phyloP scores from a whole-genome alignment of 2,329 filamentous ascomycete genomes.

The Calonectria hawksworthii region DNA sequence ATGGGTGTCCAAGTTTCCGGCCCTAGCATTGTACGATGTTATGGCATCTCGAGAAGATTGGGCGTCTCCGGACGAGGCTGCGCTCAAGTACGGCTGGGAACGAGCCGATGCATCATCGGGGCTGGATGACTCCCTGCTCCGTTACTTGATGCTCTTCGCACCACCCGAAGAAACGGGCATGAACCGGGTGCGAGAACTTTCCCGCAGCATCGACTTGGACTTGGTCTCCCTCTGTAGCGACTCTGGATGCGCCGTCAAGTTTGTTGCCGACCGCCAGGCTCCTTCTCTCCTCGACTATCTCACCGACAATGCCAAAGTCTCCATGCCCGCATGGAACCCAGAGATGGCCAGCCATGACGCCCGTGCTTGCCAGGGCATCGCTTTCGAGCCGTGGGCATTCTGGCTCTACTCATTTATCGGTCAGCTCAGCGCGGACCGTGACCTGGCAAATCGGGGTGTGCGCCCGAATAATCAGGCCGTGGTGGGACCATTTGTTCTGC shows the following conservation, averaged over 20 bases:
- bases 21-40: slow-evolving; percentile 61
- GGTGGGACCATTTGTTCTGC: slow-evolving; percentile 54
- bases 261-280: slow-evolving; percentile 47
- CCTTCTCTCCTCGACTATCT: slow-evolving; percentile 53
- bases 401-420: slow-evolving; percentile 58
- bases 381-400: slow-evolving; percentile 58
- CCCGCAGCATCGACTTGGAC: slow-evolving; percentile 52
- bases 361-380: slow-evolving; percentile 50
- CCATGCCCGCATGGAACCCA: slow-evolving; percentile 47
- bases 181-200: slow-evolving; percentile 44
- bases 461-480: slow-evolving; percentile 46
- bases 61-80: slow-evolving; percentile 43
- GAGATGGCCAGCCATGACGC: slow-evolving; percentile 47
- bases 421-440: slow-evolving; percentile 52
- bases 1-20: slow-evolving; percentile 59
- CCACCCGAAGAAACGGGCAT: slow-evolving; percentile 44
- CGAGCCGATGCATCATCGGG: slow-evolving; percentile 41
- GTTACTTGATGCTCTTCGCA: slow-evolving; percentile 53
- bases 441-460: slow-evolving; percentile 45
- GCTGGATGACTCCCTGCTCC: slow-evolving; percentile 50
- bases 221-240: slow-evolving; percentile 52
- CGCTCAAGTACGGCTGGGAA: slow-evolving; percentile 52
- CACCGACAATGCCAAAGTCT: slow-evolving; percentile 49
- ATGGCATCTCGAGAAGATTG: slow-evolving; percentile 54
- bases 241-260: slow-evolving; percentile 50